Evolutionary conservation across 805 yeast genomes (phyloP), one percentile per base, ranked within the genome.

Genomic region (Saccharomyces eubayanus): DNA sequence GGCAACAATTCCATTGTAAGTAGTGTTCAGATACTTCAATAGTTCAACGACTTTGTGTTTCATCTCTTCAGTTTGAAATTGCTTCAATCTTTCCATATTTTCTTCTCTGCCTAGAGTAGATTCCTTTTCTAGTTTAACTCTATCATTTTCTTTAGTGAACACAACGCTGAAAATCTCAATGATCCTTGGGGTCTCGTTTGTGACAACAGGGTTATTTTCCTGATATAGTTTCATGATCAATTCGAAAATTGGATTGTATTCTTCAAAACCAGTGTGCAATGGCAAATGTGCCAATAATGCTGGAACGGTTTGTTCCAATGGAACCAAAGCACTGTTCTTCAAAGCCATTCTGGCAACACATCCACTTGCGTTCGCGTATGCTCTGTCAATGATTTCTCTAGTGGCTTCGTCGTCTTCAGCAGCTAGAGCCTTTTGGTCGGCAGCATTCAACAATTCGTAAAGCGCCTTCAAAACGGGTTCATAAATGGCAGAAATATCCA

Each of bases 301-400:
- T 50, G 96, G 95, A 24, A 87, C 74, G 46, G 92, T 81, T 53
- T 83, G 90, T 55, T 79, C 82, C 60, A 89, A 72, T 56, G 97
- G 97, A 61, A 91, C 83, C 40, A 85, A 79, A 41, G 72, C 73
- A 63, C 81, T 83, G 69, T 87, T 80, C 67, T 85, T 84, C 69
- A 88, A 74, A 12, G 87, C 80, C 87, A 94, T 78, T 73, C 99
- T 83, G 16, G 96, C 91, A 54, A 91, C 96, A 79, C 98, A 94
- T 47, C 99, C 99, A 71, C 94, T 86, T 4, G 96, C 96, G 71
- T 94, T 94, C 56, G 98, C 97, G 61, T 81, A 82, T 5, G 95
- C 83, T 74, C 96, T 80, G 73, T 85, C 84, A 62, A 88, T 80
- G 56, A 82, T 85, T 59, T 89, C 96, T 64, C 79, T 80, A 31